Percentiles rank a stretch among this genome's conserved stretches.
These are phyloP conservation scores for Pseudogymnoascus sp. DNA, from an alignment of 2,329 filamentous ascomycete genomes.

Conservation along the genomic window DNA sequence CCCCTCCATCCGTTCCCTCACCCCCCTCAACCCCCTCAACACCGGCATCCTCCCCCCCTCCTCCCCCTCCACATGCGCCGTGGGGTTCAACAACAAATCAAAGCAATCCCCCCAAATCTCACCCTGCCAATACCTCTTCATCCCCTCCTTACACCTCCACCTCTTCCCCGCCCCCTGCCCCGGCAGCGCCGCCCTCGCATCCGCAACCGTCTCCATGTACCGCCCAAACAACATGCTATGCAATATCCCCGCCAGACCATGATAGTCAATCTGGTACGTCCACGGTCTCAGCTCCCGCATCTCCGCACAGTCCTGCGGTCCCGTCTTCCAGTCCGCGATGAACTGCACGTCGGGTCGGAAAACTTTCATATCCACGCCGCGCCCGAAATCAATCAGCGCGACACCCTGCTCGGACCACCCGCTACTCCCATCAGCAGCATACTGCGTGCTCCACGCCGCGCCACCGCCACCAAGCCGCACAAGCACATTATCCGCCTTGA, in stretches of 20 bases:
- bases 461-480: slow-evolving; percentile 60
- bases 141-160: slow-evolving; percentile 70
- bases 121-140: slow-evolving; percentile 96
- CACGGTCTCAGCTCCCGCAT: slow-evolving; percentile 90
- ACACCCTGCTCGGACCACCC: slow-evolving; percentile 79
- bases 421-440: slow-evolving; percentile 59
- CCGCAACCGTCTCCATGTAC: slow-evolving; percentile 75
- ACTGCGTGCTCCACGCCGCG: slow-evolving; percentile 49
- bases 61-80: slow-evolving; percentile 54
- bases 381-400: slow-evolving; percentile 86
- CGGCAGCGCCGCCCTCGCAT: slow-evolving; percentile 27
- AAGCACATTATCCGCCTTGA: slow-evolving; percentile 93
- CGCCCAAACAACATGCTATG: slow-evolving; percentile 88
- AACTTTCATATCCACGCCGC: slow-evolving; percentile 84
- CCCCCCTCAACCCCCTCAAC: slow-evolving; percentile 54
- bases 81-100: slow-evolving; percentile 77
- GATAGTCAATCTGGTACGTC: slow-evolving; percentile 97
- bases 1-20: slow-evolving; percentile 71
- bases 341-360: slow-evolving; percentile 75
- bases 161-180: slow-evolving; percentile 43
- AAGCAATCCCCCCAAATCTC: slow-evolving; percentile 83
- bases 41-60: slow-evolving; percentile 63
- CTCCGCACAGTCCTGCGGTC: slow-evolving; percentile 81
- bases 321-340: slow-evolving; percentile 91
- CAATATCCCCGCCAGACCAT: slow-evolving; percentile 80